Percentiles rank a stretch among this genome's conserved stretches.
These are phyloP conservation scores for Ceratocystis lukuohia DNA, from an alignment of 2,329 filamentous ascomycete species.

Conservation along the genomic window DNA sequence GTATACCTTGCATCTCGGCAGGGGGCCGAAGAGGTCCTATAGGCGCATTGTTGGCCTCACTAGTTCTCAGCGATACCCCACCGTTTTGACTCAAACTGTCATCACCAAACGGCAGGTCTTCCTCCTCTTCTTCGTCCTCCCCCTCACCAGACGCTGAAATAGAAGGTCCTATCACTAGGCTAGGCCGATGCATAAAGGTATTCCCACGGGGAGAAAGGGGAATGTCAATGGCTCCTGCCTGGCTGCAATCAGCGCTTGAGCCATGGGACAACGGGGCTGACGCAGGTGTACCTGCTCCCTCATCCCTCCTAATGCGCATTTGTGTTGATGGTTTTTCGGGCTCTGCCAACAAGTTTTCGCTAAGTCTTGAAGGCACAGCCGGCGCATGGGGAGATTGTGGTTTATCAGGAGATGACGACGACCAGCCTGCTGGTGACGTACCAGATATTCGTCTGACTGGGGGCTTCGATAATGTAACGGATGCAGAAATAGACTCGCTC, in stretches of 20 bases:
- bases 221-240: constrained; percentile 52
- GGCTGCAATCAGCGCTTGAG: constrained; percentile 34
- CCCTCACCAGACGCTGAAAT: constrained; percentile 43
- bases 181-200: constrained; percentile 47
- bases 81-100: constrained; percentile 58
- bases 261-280: constrained; percentile 22
- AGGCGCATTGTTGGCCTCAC: background rate
- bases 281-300: background rate
- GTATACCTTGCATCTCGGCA: constrained; percentile 10
- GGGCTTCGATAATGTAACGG: constrained; percentile 69
- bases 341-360: constrained; percentile 63
- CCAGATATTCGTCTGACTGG: constrained; percentile 29
- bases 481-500: constrained; percentile 87
- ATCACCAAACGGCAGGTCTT: constrained; percentile 47
- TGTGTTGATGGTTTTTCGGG: background rate
- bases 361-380: constrained; percentile 83
- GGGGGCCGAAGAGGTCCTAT: background rate
- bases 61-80: background rate
- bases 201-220: constrained; percentile 53
- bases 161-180: constrained; percentile 52
- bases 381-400: constrained; percentile 85
- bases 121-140: constrained; percentile 44
- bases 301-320: background rate
- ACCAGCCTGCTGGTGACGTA: constrained; percentile 60
- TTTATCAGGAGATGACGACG: constrained; percentile 71